Evolutionary conservation across 345 rosid species (phyloP).

Genomic region (Salix caprea): DNA sequence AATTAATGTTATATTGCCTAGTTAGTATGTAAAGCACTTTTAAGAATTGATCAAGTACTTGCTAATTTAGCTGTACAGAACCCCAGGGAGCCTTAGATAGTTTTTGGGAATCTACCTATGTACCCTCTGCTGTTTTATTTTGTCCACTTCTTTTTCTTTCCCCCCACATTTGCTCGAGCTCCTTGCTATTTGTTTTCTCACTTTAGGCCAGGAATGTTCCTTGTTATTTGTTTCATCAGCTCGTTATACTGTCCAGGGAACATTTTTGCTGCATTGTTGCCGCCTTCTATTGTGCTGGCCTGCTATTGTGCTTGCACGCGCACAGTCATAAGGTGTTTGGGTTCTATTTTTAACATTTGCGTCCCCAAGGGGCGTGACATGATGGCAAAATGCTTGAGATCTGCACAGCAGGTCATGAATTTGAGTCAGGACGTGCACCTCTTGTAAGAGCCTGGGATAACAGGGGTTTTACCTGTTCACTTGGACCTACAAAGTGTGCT

Average conservation of each 20-base stretch:
- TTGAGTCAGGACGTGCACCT: no score
- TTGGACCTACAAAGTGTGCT: accelerated
- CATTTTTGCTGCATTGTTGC: neutral
- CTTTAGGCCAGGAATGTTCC: neutral
- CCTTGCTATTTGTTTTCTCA: neutral
- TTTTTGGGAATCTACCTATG: neutral
- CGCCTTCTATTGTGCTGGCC: neutral
- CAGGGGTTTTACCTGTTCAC: no score
- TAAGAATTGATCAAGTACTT: neutral
- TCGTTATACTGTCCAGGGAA: neutral
- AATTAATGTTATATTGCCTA: neutral
- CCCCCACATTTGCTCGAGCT: neutral
- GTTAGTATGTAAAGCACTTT: neutral
- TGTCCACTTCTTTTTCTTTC: neutral
- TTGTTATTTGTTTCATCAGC: neutral
- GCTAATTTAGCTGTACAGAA: neutral
- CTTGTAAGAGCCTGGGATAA: no score
- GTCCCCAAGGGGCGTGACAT: no score
- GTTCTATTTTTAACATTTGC: neutral
- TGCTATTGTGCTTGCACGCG: neutral
- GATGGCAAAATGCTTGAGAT: no score
- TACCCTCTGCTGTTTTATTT: neutral
- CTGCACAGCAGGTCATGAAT: no score
- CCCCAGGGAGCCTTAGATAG: neutral
- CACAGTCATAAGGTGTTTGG: neutral